These are phyloP conservation scores for Hypericum perforatum DNA, from an alignment of 345 rosid genomes.

Conservation along the genomic window DNA sequence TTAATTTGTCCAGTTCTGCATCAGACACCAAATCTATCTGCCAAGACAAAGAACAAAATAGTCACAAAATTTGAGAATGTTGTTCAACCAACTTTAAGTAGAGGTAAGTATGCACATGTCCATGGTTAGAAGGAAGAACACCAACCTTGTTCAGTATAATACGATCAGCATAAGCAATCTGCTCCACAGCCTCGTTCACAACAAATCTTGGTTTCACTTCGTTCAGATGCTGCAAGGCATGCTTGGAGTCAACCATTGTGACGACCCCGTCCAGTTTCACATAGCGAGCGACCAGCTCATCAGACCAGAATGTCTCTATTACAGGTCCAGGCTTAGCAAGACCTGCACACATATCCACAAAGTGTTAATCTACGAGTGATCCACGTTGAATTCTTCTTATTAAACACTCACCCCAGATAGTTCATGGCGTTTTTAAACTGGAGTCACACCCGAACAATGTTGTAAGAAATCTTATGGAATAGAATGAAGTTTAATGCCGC, in stretches of 20 bases:
- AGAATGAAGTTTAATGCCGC: too few species aligned
- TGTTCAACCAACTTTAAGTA: not conserved
- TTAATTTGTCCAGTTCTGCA: constrained; percentile 39
- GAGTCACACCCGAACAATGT: too few species aligned
- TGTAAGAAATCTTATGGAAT: too few species aligned
- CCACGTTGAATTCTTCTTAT: constrained; percentile 1
- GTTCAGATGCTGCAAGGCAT: constrained; percentile 57
- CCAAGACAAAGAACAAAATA: constrained; percentile 12
- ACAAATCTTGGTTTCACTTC: constrained; percentile 70
- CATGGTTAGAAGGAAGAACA: constrained; percentile 1
- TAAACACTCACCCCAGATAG: too few species aligned
- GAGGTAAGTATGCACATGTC: not conserved
- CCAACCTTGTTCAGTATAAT: constrained; percentile 61
- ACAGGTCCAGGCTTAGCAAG: constrained; percentile 77
- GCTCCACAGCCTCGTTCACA: constrained; percentile 71
- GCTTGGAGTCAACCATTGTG: constrained; percentile 67
- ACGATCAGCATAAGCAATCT: constrained; percentile 75
- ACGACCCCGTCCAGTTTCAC: constrained; percentile 72
- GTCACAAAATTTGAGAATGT: constrained; percentile 2
- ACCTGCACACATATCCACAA: constrained; percentile 31
- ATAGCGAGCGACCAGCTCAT: constrained; percentile 47
- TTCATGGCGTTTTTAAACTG: too few species aligned
- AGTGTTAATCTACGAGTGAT: not conserved
- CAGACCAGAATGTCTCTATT: constrained; percentile 58
- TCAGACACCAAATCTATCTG: constrained; percentile 62